Percentiles rank a stretch among this genome's conserved stretches.
Conservation (phyloP, 306 rosid species). For the Quercus alba region DNA sequence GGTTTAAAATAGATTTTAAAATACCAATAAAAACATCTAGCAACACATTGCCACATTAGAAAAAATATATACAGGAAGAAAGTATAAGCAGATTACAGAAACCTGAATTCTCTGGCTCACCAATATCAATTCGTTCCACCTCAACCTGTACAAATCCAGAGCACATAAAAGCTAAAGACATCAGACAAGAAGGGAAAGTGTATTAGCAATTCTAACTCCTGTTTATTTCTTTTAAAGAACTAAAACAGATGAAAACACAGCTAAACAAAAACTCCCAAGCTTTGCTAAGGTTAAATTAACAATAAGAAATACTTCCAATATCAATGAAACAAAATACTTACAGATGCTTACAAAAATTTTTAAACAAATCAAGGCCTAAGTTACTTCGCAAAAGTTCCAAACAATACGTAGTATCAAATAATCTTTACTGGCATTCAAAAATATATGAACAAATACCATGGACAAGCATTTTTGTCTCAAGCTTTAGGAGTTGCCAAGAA, state of each 20-base stretch:
- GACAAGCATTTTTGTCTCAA: neutral
- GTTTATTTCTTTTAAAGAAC: neutral
- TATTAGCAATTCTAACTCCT: constrained; percentile 7
- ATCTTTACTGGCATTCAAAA: neutral
- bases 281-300: neutral
- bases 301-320: neutral
- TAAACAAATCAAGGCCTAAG: neutral
- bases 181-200: neutral
- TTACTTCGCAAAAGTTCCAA: neutral
- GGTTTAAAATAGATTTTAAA: too few species aligned
- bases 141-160: constrained; percentile 60
- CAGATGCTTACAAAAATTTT: neutral
- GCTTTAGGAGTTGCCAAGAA: neutral
- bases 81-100: constrained; percentile 10
- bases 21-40: neutral
- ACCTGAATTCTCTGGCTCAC: constrained; percentile 70
- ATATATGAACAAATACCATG: neutral
- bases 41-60: constrained; percentile 1
- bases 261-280: neutral
- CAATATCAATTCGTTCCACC: constrained; percentile 86
- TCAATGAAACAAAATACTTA: neutral
- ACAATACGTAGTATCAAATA: neutral
- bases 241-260: neutral
- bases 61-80: constrained; percentile 5
- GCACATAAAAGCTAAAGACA: constrained; percentile 9